phyloP scores from a whole-genome alignment of 2,329 filamentous ascomycete species.

The Verticillium nubilum region DNA sequence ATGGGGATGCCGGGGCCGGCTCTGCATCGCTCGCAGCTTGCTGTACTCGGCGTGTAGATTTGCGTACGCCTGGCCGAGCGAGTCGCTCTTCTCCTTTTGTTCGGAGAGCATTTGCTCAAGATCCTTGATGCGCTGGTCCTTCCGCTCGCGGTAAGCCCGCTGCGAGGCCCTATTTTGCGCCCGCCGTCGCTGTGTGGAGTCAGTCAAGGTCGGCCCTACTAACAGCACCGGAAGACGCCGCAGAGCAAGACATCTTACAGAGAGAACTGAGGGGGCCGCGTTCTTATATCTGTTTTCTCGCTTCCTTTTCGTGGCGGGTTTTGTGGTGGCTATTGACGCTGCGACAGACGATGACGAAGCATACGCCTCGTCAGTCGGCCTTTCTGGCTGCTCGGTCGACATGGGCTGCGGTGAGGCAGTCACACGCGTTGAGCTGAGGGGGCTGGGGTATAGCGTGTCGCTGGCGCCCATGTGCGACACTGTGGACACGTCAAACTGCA shows the following conservation, averaged over 20 bases:
- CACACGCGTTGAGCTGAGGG: constrained; percentile 16
- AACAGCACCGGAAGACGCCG: neutral
- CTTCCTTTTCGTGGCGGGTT: constrained; percentile 39
- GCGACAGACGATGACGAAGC: neutral
- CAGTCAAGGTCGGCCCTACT: neutral
- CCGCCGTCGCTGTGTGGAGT: constrained; percentile 18
- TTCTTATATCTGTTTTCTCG: constrained; percentile 49
- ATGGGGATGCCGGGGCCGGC: constrained; percentile 5
- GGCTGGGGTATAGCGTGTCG: constrained; percentile 25
- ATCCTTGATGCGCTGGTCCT: constrained; percentile 57
- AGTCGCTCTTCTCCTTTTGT: constrained; percentile 48
- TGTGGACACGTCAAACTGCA: constrained; percentile 13
- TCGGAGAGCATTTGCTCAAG: constrained; percentile 52
- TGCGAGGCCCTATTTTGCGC: constrained; percentile 27
- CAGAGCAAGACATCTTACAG: constrained; percentile 29
- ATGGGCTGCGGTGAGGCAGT: constrained; percentile 11
- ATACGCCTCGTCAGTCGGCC: neutral
- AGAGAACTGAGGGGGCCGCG: constrained; percentile 42
- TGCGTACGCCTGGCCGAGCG: constrained; percentile 48
- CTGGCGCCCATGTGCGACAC: constrained; percentile 19
- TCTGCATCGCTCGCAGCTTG: constrained; percentile 21
- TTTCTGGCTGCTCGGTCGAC: constrained; percentile 5
- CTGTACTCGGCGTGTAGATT: constrained; percentile 40
- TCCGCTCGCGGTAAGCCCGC: constrained; percentile 24
- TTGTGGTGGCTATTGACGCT: constrained; percentile 12